These are phyloP conservation scores for Dictyostelium firmibasis DNA, from an alignment of 78 protist species.

Conservation along the genomic window DNA sequence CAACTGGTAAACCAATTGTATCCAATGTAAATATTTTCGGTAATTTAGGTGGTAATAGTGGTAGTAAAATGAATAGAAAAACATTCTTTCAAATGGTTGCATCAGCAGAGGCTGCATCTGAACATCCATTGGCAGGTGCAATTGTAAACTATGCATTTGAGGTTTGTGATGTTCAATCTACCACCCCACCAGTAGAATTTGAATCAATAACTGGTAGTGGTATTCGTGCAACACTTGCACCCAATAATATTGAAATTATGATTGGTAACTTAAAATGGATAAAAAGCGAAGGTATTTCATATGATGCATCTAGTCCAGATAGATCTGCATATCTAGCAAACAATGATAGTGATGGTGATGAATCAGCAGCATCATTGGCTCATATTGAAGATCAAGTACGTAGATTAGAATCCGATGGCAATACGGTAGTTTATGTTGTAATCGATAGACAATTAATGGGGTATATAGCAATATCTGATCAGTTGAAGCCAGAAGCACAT, in stretches of 20 bases:
- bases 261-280: slow-evolving; percentile 76
- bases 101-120: slow-evolving; percentile 78
- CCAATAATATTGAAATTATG: neutral
- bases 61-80: slow-evolving; percentile 15
- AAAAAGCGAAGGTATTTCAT: neutral
- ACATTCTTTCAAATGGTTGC: slow-evolving; percentile 61
- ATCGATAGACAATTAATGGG: slow-evolving; percentile 65
- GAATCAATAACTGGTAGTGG: slow-evolving; percentile 78
- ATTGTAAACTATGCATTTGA: slow-evolving; percentile 71
- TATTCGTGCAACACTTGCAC: neutral
- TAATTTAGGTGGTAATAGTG: too few species aligned
- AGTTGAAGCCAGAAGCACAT: slow-evolving; percentile 86
- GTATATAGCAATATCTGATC: slow-evolving; percentile 70
- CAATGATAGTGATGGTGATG: neutral
- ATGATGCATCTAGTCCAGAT: neutral
- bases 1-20: slow-evolving; percentile 88
- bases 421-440: slow-evolving; percentile 79
- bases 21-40: slow-evolving; percentile 11
- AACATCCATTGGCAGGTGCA: slow-evolving; percentile 93
- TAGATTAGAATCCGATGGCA: slow-evolving; percentile 64
- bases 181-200: slow-evolving; percentile 24
- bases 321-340: neutral
- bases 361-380: neutral
- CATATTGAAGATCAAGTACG: slow-evolving; percentile 10
- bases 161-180: slow-evolving; percentile 27